phyloP scores from a whole-genome alignment of 2,329 filamentous ascomycete species.

The Xylaria sp. region DNA sequence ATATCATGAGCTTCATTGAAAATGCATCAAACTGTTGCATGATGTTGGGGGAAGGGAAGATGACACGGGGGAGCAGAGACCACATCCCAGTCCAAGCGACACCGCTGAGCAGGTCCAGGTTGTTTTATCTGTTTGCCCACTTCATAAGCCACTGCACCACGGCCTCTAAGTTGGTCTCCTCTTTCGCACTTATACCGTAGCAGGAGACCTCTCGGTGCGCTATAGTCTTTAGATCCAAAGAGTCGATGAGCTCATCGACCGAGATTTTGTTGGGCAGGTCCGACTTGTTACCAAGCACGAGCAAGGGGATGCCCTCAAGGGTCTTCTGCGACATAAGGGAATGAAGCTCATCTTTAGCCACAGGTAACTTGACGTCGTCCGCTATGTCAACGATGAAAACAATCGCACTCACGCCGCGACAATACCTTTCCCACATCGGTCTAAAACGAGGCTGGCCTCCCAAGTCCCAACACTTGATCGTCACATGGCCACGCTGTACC shows the following conservation, averaged over 20 bases:
- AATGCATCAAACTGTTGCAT: slow-evolving; percentile 45
- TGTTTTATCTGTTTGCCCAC: slow-evolving; percentile 75
- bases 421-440: slow-evolving; percentile 99
- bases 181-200: slow-evolving; percentile 98
- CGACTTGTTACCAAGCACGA: slow-evolving; percentile 97
- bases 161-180: slow-evolving; percentile 97
- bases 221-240: slow-evolving; percentile 88
- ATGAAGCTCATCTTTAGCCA: slow-evolving; percentile 93
- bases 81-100: slow-evolving; percentile 10
- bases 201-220: slow-evolving; percentile 95
- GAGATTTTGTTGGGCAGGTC: slow-evolving; percentile 90
- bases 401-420: slow-evolving; percentile 95
- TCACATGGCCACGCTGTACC: slow-evolving; percentile 97
- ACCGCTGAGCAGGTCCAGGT: slow-evolving; percentile 16
- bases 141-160: slow-evolving; percentile 97
- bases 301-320: slow-evolving; percentile 87
- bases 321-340: slow-evolving; percentile 85
- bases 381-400: slow-evolving; percentile 99
- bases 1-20: slow-evolving; percentile 49
- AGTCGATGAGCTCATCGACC: slow-evolving; percentile 95
- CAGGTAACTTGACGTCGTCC: slow-evolving; percentile 80
- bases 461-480: slow-evolving; percentile 98
- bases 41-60: slow-evolving; percentile 32
- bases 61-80: slow-evolving; percentile 5
- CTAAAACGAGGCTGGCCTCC: slow-evolving; percentile 96